phyloP scores from a whole-genome alignment of 345 rosid genomes.

The Camelina neglecta region DNA sequence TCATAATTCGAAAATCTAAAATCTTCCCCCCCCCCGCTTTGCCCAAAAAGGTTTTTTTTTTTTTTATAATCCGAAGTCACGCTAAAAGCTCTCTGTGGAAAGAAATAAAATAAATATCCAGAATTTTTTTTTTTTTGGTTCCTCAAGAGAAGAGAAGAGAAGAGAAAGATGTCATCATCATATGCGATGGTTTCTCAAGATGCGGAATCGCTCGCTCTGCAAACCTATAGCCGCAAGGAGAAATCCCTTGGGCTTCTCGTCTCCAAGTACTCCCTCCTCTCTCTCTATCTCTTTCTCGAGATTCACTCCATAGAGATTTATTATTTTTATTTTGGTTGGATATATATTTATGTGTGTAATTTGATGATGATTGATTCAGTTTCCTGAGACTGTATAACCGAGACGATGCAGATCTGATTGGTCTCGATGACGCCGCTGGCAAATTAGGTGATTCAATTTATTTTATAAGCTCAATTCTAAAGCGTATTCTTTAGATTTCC shows the following conservation, averaged over 20 bases:
- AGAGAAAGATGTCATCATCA: slow-evolving; percentile 23
- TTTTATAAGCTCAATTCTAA: background rate
- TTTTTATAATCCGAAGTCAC: background rate
- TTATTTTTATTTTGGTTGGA: background rate
- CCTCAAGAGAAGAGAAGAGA: background rate
- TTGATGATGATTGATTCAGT: slow-evolving; percentile 41
- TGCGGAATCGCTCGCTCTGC: slow-evolving; percentile 48
- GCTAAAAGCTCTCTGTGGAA: background rate
- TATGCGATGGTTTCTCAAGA: slow-evolving; percentile 33
- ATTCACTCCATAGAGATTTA: slow-evolving; percentile 21
- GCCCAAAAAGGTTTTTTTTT: background rate
- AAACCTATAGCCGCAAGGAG: slow-evolving; percentile 72
- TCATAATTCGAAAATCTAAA: slow-evolving; percentile 33
- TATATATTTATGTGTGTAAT: background rate
- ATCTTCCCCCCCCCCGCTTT: background rate
- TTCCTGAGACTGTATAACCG: slow-evolving; percentile 65
- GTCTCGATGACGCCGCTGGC: slow-evolving; percentile 73
- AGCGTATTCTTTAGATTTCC: background rate
- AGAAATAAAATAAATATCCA: background rate
- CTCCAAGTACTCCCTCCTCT: slow-evolving; percentile 54
- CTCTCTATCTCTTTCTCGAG: background rate
- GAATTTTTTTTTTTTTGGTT: background rate
- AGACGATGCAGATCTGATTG: slow-evolving; percentile 63
- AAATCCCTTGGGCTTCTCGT: slow-evolving; percentile 81
- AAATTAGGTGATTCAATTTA: slow-evolving; percentile 53